Base-by-base conservation (phyloP, 345 rosid species). In the Brassica carinata region DNA sequence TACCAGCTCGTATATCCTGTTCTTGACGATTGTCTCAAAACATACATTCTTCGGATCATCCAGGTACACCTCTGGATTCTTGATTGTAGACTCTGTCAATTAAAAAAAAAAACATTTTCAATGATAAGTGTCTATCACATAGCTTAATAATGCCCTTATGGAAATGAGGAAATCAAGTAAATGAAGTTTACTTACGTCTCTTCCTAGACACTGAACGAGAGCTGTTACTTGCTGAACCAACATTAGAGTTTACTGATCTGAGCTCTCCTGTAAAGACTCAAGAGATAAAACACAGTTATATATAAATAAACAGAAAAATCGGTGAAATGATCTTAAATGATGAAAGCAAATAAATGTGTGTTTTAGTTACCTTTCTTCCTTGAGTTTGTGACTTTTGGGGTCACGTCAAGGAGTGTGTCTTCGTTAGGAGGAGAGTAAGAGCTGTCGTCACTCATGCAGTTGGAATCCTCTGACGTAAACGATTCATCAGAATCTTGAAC, bases 1-100 rank as follows among this genome's bases (percentile, higher is more conserved):
- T 71, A 71, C 75, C 75, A 71, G 65, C 48, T 71, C 75, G 51
- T 53, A 71, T 4, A 5, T 33, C 65, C 75, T 71, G 8, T 57
- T 71, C 75, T 71, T 71, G 1, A 71, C 0, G 10, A 14, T 0
- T 10, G 65, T 31, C 75, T 30, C 45, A 19, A 71, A 71, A 34
- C 3, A 9, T 30, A 34, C 1, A 17, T 71, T 71, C 0, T 5
- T 8, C 7, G 75, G 75, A 71, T 71, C 29, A 17, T 71, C 74
- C n/a, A 71, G 26, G 17, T 71, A 71, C 6, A 4, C 9, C 64
- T 53, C 64, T 15, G 64, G 74, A 30, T 71, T 71, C 7, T 31
- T 58, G 17, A 71, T 55, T 29, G 9, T 26, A 4, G 59, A 3
- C 18, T 23, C 72, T 69, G 58, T 43, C 5, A 17, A 69, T 11